Evolutionary conservation across 176 grass and related monocot species (phyloP).

Genomic region (Themeda triandra): DNA sequence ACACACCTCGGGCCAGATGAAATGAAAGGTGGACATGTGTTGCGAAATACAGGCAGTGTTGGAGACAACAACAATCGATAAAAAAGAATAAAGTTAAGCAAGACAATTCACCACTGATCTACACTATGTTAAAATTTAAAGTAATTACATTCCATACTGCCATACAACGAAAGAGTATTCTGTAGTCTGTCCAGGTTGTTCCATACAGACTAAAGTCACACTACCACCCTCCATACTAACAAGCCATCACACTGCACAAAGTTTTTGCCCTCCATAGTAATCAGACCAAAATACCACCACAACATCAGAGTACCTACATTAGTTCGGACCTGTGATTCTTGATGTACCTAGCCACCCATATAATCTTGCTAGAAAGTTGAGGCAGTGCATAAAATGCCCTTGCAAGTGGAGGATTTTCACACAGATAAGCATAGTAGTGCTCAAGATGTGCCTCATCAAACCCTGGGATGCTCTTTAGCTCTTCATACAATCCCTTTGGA

Average conservation of each 20-base stretch:
- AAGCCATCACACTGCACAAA: background rate
- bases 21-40: background rate
- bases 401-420: background rate
- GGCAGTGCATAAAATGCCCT: background rate
- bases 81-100: background rate
- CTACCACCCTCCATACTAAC: background rate
- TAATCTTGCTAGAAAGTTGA: background rate
- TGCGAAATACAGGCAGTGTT: background rate
- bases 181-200: background rate
- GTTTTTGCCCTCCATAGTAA: background rate
- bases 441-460: background rate
- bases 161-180: background rate
- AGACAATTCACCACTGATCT: background rate
- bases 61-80: background rate
- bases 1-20: background rate
- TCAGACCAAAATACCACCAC: background rate
- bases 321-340: background rate
- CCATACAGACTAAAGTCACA: background rate
- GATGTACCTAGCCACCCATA: background rate
- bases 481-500: background rate
- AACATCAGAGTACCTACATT: background rate
- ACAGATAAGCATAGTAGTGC: background rate
- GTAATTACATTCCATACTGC: background rate
- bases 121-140: background rate
- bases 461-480: background rate